Percentiles rank a stretch among this genome's conserved stretches.
These are phyloP conservation scores for Neofusicoccum laricinum DNA, from an alignment of 2,329 filamentous ascomycete species.

Conservation along the genomic window DNA sequence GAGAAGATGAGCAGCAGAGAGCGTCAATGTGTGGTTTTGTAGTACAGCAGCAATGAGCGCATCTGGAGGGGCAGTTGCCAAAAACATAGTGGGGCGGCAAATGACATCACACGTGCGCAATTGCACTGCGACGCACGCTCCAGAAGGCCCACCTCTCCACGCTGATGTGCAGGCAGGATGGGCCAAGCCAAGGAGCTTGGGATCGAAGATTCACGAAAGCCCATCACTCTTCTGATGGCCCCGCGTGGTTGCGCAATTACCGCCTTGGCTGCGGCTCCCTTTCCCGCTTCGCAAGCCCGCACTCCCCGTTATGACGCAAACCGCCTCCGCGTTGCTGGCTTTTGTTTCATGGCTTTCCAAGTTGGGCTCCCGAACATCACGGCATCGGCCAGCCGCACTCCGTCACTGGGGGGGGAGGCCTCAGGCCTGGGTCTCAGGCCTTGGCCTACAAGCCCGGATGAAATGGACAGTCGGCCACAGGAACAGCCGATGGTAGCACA, in stretches of 20 bases:
- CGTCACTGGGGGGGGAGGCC: background rate
- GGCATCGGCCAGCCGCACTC: background rate
- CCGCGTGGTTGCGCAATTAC: background rate
- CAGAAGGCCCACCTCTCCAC: background rate
- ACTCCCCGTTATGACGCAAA: background rate
- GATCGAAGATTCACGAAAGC: conserved; percentile 16
- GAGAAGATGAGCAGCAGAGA: background rate
- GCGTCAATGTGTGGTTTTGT: background rate
- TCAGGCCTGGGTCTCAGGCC: too few relatives aligned
- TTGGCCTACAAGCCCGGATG: background rate
- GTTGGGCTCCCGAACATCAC: background rate
- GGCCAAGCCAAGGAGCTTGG: background rate
- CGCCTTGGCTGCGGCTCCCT: background rate
- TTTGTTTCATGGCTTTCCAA: background rate
- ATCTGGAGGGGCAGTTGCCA: background rate
- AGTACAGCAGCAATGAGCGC: background rate
- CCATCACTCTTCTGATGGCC: background rate
- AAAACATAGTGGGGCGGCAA: conserved; percentile 6
- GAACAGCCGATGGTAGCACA: background rate
- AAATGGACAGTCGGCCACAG: background rate
- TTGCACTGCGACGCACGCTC: background rate
- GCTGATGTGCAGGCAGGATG: conserved; percentile 4
- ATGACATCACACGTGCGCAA: conserved; percentile 5
- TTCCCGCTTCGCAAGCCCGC: background rate
- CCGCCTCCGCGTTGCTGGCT: background rate